Percentiles rank a stretch among this genome's conserved stretches.
Evolutionary conservation across 2,329 filamentous ascomycete genomes (phyloP).

Genomic region (Lecanicillium sp.): DNA sequence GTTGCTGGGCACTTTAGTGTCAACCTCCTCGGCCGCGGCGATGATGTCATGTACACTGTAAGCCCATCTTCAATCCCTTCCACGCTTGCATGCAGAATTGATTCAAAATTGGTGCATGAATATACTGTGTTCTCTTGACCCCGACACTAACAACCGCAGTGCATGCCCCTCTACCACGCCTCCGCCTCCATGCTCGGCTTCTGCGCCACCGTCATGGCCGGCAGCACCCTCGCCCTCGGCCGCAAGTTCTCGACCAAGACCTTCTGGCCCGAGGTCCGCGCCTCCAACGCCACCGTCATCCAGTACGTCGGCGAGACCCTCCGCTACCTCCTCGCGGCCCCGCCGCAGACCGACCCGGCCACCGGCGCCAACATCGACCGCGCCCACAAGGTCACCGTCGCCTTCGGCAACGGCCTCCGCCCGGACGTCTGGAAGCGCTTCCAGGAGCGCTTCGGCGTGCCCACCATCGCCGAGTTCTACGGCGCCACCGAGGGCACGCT

Average conservation of each 20-base stretch:
- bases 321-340: slow-evolving; percentile 68
- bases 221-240: slow-evolving; percentile 64
- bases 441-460: slow-evolving; percentile 72
- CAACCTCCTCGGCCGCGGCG: slow-evolving; percentile 49
- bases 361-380: slow-evolving; percentile 67
- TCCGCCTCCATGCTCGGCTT: slow-evolving; percentile 71
- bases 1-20: slow-evolving; percentile 37
- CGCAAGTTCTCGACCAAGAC: slow-evolving; percentile 70
- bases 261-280: slow-evolving; percentile 71
- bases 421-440: slow-evolving; percentile 82
- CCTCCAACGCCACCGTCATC: slow-evolving; percentile 65
- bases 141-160: too few species aligned
- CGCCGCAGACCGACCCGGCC: slow-evolving; percentile 52
- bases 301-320: slow-evolving; percentile 87
- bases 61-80: neutral
- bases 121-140: too few species aligned
- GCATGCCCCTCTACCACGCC: slow-evolving; percentile 85
- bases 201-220: slow-evolving; percentile 50
- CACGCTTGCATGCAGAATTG: too few species aligned
- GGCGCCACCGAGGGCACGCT: slow-evolving; percentile 67
- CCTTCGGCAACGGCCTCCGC: slow-evolving; percentile 78
- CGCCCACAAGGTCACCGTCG: slow-evolving; percentile 63
- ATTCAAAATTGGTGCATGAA: too few species aligned
- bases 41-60: slow-evolving; percentile 35
- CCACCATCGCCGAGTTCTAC: slow-evolving; percentile 73